Evolutionary conservation across 345 rosid species (phyloP), one percentile per base, ranked within the genome.

Genomic region (Abelmoschus esculentus): DNA sequence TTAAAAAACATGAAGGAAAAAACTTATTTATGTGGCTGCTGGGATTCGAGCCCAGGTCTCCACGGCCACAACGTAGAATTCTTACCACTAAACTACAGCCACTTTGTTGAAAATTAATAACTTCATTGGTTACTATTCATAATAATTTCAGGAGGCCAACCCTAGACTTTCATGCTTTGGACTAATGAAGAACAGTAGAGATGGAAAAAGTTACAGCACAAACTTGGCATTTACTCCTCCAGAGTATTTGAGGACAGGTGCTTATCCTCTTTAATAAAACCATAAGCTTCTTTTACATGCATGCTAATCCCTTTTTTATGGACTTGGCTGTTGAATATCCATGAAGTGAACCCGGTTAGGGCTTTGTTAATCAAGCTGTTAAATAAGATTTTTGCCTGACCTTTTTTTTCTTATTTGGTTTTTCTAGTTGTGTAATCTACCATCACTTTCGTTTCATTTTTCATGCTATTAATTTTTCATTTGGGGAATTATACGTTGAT

Each of bases 151-250:
- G 98, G 96, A 93, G 79, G 92, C 86, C 11, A 91, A 91, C 83
- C 91, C 97, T 66, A 86, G 92, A 74, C 91, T 93, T 57, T 93
- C 98, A 5, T 83, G 88, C 82, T 89, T 95, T 44, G 99, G 99
- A 70, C 78, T 95, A 76, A 95, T 95, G 97, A 95, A 91, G 71
- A 91, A 95, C 74, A 91, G 99, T 71, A 84, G 97, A 75, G 96
- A 93, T 65, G 97, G 98, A 36, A 91, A 88, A 83, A 91, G 95
- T 84, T 93, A 88, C 53, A 93, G 97, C 66, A 93, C 97, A 31
- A 95, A 95, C 74, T 73, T 91, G 36, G 99, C 96, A 36, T 91
- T 95, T 77, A 91, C 97, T 72, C 99, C 99, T 70, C 99, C 96
- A 0, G 99, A 95, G 82, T 91, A 91, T 81, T 73, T 95, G 81